Conservation (phyloP, 352 stramenopile species). For the Globisporangium canariense region DNA sequence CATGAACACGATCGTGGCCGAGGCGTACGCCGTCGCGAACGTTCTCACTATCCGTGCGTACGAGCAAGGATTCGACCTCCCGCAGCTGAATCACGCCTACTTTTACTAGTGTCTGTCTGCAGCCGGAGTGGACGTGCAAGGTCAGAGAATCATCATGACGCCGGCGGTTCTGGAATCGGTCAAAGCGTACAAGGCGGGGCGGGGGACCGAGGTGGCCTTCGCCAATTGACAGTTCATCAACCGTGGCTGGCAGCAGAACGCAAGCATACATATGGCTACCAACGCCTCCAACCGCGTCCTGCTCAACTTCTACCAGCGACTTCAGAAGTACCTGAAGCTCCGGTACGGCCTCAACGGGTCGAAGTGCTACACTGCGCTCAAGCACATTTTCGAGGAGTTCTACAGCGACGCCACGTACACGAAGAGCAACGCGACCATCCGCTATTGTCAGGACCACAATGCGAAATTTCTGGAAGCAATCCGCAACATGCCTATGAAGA, state of each 20-base stretch:
- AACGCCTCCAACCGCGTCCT: background rate
- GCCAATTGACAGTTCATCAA: conserved; percentile 1
- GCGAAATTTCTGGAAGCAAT: background rate
- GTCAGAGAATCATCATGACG: background rate
- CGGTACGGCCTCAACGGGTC: too few species aligned
- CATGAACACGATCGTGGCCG: conserved; percentile 7
- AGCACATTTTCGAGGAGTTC: background rate
- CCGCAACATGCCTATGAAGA: conserved; percentile 7
- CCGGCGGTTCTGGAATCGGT: conserved; percentile 1
- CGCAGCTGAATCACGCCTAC: background rate
- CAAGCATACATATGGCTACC: conserved; percentile 7
- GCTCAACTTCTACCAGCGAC: too few species aligned
- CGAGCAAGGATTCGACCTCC: background rate
- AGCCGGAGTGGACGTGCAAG: background rate
- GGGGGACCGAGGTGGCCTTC: background rate
- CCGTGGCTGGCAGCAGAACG: conserved; percentile 6
- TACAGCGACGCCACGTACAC: conserved; percentile 8
- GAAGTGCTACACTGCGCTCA: too few species aligned
- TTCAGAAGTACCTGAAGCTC: too few species aligned
- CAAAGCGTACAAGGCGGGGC: background rate
- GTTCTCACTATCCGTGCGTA: conserved; percentile 6
- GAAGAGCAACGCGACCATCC: conserved; percentile 1
- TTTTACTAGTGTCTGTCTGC: conserved; percentile 10
- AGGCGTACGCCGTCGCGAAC: conserved; percentile 12
- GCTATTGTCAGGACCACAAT: conserved; percentile 4